Percentiles rank a stretch among this genome's conserved stretches.
Evolutionary conservation across 2,329 filamentous ascomycete species (phyloP).

Genomic region (Lasiodiplodia sp.): DNA sequence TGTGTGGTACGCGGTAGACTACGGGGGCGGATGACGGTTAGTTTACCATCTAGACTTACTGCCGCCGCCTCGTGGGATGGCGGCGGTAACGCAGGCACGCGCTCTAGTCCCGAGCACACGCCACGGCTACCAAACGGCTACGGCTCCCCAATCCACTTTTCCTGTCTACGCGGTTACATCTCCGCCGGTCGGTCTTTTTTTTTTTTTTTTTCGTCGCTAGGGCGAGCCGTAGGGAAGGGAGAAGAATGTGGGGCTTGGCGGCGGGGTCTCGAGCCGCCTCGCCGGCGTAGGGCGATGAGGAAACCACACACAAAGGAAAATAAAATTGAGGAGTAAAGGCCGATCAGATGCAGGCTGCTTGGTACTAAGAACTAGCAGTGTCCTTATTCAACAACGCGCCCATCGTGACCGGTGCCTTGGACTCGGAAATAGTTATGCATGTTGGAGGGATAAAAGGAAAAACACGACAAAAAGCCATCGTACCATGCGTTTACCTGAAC

Average conservation of each 20-base stretch:
- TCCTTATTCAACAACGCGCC: slow-evolving; percentile 14
- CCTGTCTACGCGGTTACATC: not conserved
- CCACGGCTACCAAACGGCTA: not conserved
- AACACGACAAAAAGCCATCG: not conserved
- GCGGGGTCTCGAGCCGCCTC: not conserved
- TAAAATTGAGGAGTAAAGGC: no score
- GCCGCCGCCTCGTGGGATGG: not conserved
- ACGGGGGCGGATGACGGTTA: not conserved
- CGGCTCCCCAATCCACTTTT: not conserved
- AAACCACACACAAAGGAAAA: not conserved
- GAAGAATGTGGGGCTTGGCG: not conserved
- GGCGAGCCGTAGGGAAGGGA: not conserved
- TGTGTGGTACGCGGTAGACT: not conserved
- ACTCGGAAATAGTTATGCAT: not conserved
- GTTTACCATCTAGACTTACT: not conserved
- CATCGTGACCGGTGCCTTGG: slow-evolving; percentile 10
- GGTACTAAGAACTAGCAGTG: slow-evolving; percentile 2
- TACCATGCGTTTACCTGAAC: not conserved
- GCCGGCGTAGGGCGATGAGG: not conserved
- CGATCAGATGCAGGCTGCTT: not conserved
- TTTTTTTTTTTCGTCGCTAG: no score
- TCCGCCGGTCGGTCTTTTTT: not conserved
- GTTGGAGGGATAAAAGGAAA: not conserved
- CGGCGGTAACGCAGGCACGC: not conserved
- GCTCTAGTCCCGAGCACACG: not conserved